Base-by-base conservation (phyloP, 345 rosid genomes). In the Reutealis trisperma region DNA sequence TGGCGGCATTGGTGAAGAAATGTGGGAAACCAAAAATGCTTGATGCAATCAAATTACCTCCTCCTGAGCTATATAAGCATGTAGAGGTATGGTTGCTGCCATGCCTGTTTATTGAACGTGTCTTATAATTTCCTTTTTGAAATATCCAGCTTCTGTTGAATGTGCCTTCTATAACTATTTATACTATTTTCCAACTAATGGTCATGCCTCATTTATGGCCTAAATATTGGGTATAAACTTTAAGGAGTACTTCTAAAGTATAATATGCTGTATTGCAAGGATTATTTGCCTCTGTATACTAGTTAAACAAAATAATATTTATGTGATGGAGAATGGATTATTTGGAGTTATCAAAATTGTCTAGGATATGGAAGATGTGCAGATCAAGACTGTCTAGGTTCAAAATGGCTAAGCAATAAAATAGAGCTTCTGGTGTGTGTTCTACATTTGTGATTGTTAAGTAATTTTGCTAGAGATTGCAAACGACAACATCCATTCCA, bases 1-100 rank as follows among this genome's bases (percentile, higher is more conserved):
- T 90, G 81, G 90, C 88, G n/a, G 88, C 88, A 75, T 86, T 96
- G 79, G 96, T 86, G 70, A 85, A 84, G 84, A 89, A 85, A 82
- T 83, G 92, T 79, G 99, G 99, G 66, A 96, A 96, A 83, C 87
- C 93, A 41, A 96, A 96, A 85, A 90, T 96, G 97, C 70, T 86
- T 72, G 97, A 92, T 66, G 96, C 97, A 57, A 91, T 96, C 80
- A 96, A 89, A 85, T 83, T 93, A 77, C 97, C 98, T 70, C 98
- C 98, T 76, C 87, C 91, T 25, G 91, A 91, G 85, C 87, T 96
- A 44, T 92, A 88, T 82, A 87, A 87, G 82, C 92, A 87, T 85
- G 96, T 96, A 72, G 94, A 93, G 89, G 99, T 96, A 91, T 75
- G 76, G 62, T 77, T 78, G 78, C 8, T 73, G 10, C 77, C 68